Evolutionary conservation across 2,329 filamentous ascomycete species (phyloP).

Genomic region (Calonectria montana): DNA sequence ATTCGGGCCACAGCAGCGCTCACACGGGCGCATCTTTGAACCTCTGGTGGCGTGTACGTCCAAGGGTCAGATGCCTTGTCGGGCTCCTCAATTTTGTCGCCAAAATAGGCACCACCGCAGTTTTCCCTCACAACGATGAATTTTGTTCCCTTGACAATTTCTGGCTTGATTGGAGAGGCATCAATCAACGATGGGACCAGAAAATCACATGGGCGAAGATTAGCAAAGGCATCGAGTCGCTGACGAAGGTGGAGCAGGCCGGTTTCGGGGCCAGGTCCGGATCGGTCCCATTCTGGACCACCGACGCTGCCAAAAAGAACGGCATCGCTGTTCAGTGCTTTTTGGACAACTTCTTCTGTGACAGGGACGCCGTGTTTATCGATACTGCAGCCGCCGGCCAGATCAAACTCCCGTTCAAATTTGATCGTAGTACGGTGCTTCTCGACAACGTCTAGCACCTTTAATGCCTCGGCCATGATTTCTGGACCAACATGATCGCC

Average conservation of each 20-base stretch:
- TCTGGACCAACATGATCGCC: conserved; percentile 61
- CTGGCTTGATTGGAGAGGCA: conserved; percentile 57
- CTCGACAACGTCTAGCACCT: conserved; percentile 57
- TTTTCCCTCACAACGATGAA: conserved; percentile 64
- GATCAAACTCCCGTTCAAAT: conserved; percentile 44
- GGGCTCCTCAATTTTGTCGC: conserved; percentile 56
- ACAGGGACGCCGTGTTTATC: conserved; percentile 57
- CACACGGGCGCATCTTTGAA: conserved; percentile 60
- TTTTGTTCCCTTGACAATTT: conserved; percentile 57
- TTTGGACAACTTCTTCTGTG: conserved; percentile 56
- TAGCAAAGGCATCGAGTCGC: conserved; percentile 59
- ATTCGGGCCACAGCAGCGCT: conserved; percentile 56
- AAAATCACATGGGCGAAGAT: conserved; percentile 60
- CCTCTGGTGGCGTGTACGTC: conserved; percentile 57
- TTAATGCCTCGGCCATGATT: conserved; percentile 58
- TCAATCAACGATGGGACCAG: conserved; percentile 54
- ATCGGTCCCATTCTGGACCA: conserved; percentile 58
- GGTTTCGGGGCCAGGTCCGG: conserved; percentile 56
- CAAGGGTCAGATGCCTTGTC: conserved; percentile 60
- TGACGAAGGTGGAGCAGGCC: conserved; percentile 55
- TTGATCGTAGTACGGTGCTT: conserved; percentile 42
- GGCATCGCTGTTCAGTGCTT: conserved; percentile 54
- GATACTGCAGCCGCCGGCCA: conserved; percentile 53
- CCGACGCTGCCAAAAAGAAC: conserved; percentile 61
- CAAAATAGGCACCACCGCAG: conserved; percentile 63